phyloP scores from a whole-genome alignment of 2,329 filamentous ascomycete genomes.

The Ascochyta fabae region DNA sequence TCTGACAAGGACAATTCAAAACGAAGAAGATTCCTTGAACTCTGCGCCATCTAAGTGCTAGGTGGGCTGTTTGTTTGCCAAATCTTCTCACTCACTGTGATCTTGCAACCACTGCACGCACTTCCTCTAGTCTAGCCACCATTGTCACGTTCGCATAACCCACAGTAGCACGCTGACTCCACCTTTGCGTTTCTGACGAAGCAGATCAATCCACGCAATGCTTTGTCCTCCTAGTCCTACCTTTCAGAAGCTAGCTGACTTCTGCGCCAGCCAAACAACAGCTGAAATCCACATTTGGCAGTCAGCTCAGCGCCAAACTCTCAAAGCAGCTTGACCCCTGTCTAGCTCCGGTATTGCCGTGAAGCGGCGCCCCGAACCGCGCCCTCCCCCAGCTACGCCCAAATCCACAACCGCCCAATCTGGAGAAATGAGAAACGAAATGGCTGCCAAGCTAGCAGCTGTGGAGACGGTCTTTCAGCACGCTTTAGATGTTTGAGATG shows the following conservation, averaged over 20 bases:
- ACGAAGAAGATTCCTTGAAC: neutral
- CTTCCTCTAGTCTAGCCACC: neutral
- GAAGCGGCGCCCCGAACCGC: constrained; percentile 1
- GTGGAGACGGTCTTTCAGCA: neutral
- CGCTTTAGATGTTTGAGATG: neutral
- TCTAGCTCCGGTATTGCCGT: constrained; percentile 2
- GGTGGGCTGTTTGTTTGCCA: neutral
- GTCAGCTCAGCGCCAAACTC: constrained; percentile 1
- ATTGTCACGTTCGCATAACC: neutral
- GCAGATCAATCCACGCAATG: constrained; percentile 8
- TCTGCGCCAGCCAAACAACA: constrained; percentile 12
- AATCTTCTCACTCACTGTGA: neutral
- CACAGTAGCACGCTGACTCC: neutral
- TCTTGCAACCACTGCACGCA: neutral
- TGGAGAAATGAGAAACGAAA: neutral
- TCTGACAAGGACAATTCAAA: neutral
- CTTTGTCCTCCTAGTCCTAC: neutral
- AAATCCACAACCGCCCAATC: constrained; percentile 3
- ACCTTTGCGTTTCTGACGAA: neutral
- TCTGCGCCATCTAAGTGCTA: neutral
- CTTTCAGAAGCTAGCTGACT: no score
- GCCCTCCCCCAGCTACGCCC: neutral
- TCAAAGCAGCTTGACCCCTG: neutral
- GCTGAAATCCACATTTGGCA: constrained; percentile 5
- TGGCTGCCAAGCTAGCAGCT: neutral